phyloP scores from a whole-genome alignment of 2,329 filamentous ascomycete species.

The Rhynchosporium agropyri region DNA sequence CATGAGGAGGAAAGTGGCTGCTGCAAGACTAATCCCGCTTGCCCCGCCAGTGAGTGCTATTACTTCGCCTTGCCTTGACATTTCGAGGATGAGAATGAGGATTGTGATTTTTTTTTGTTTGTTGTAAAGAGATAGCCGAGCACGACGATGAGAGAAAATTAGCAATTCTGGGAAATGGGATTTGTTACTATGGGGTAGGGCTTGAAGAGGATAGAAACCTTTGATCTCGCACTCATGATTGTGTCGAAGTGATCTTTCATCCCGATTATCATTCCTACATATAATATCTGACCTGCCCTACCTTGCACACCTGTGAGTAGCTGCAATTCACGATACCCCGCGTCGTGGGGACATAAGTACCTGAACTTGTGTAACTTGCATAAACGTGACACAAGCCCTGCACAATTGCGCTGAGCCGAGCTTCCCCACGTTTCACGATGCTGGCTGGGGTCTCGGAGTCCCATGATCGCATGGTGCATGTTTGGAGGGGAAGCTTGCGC shows the following conservation, averaged over 20 bases:
- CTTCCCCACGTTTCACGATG: constrained; percentile 27
- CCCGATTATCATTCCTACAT: no score
- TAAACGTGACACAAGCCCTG: neutral
- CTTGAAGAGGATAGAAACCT: neutral
- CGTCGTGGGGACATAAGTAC: constrained; percentile 7
- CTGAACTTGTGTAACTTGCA: constrained; percentile 7
- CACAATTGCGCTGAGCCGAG: constrained; percentile 14
- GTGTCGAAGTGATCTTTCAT: constrained; percentile 8
- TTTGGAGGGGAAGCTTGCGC: constrained; percentile 7
- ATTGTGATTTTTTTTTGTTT: no score
- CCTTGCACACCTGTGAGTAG: no score
- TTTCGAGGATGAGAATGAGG: constrained; percentile 18
- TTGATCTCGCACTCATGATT: neutral
- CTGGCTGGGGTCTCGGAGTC: constrained; percentile 26
- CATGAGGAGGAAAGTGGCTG: constrained; percentile 54
- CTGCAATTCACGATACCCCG: neutral
- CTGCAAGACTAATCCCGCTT: constrained; percentile 74
- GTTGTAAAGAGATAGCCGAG: no score
- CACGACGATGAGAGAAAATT: no score
- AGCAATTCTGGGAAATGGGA: no score
- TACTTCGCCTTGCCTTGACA: constrained; percentile 49
- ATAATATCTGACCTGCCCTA: neutral
- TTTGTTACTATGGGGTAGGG: no score
- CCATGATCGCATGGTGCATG: constrained; percentile 23
- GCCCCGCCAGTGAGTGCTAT: constrained; percentile 80